These are phyloP conservation scores for Colletotrichum destructivum DNA, from an alignment of 2,329 filamentous ascomycete species.

Conservation along the genomic window DNA sequence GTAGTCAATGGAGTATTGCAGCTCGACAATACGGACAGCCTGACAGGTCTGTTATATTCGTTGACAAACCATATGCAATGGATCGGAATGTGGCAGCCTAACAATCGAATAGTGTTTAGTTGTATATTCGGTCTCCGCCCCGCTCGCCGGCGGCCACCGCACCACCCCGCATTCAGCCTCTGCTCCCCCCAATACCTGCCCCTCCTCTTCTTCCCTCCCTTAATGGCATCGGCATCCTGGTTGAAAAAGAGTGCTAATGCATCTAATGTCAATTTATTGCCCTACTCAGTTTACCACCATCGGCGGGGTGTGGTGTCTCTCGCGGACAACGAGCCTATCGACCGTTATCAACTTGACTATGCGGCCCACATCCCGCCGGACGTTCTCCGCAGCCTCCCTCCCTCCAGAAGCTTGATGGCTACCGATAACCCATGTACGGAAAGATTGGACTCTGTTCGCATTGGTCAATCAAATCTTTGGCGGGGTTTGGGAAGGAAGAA, in stretches of 20 bases:
- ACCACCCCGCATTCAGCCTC: constrained; percentile 11
- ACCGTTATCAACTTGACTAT: neutral
- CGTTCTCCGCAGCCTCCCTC: constrained; percentile 23
- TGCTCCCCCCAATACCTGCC: neutral
- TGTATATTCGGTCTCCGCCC: constrained; percentile 23
- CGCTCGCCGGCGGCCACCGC: constrained; percentile 26
- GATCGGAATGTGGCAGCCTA: neutral
- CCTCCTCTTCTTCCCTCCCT: neutral
- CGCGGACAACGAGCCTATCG: neutral
- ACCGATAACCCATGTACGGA: constrained; percentile 17
- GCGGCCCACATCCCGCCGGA: constrained; percentile 4
- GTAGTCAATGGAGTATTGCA: no score
- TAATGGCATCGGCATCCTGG: constrained; percentile 6
- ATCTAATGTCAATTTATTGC: constrained; percentile 33
- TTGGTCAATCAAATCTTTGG: constrained; percentile 21
- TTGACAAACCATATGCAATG: no score
- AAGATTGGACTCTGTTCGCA: constrained; percentile 1
- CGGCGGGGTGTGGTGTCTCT: neutral
- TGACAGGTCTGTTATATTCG: no score
- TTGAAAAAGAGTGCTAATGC: constrained; percentile 13
- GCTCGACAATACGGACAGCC: neutral
- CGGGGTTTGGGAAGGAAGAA: neutral
- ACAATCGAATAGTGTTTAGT: constrained; percentile 31
- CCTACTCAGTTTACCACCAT: constrained; percentile 12
- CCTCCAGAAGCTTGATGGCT: neutral